Percentiles rank a stretch among this genome's conserved stretches.
Evolutionary conservation across 352 stramenopile genomes (phyloP).

Genomic region (Thraustotheca clavata): DNA sequence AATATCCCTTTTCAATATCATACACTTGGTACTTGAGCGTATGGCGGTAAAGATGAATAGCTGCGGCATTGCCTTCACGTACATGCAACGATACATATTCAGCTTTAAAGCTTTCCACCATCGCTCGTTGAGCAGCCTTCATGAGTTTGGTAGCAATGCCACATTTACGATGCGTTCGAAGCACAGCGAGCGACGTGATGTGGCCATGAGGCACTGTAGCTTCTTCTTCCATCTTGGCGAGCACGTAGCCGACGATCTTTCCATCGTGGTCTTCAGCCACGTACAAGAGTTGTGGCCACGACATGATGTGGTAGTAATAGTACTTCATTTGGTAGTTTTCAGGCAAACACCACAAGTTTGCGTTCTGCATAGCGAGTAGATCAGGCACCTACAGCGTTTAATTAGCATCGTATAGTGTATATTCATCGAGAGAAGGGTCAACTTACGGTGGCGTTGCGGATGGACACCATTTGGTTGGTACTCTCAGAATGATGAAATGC

Average conservation of each 20-base stretch:
- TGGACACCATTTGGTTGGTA: constrained; percentile 85
- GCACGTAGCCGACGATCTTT: constrained; percentile 99
- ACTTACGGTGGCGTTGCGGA: constrained; percentile 89
- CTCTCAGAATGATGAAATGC: constrained; percentile 3
- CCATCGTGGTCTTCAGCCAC: constrained; percentile 96
- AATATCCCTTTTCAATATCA: constrained; percentile 99
- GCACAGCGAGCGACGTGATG: constrained; percentile 98
- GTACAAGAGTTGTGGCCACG: constrained; percentile 98
- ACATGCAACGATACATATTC: constrained; percentile 99
- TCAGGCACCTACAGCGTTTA: constrained; percentile 72
- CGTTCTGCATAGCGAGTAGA: constrained; percentile 98
- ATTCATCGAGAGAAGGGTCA: neutral
- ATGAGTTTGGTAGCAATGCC: constrained; percentile 98
- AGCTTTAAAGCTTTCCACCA: constrained; percentile 96
- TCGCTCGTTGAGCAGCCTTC: constrained; percentile 87
- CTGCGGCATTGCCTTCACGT: constrained; percentile 95
- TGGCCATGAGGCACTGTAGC: constrained; percentile 90
- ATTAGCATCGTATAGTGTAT: neutral
- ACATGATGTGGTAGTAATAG: constrained; percentile 99
- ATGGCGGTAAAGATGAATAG: constrained; percentile 97
- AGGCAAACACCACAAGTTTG: constrained; percentile 99
- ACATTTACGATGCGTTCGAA: constrained; percentile 95
- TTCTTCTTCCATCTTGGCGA: constrained; percentile 98
- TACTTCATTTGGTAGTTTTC: constrained; percentile 99
- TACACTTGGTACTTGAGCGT: constrained; percentile 98